Evolutionary conservation across 768 basidiomycete genomes (phyloP).

Genomic region (Psilocybe cubensis): DNA sequence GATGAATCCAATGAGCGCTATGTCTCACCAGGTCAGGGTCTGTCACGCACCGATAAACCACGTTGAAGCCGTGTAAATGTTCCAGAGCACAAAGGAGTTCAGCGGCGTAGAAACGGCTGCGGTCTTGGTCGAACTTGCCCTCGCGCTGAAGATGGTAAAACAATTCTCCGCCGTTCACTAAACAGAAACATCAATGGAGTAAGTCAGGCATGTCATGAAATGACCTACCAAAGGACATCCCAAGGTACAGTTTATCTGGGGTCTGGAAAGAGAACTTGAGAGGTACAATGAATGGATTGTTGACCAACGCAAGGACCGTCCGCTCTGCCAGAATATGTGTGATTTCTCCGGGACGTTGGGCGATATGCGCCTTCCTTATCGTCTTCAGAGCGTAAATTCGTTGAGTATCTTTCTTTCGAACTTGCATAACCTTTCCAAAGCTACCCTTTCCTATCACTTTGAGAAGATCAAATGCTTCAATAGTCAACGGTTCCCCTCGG

Average conservation of each 20-base stretch:
- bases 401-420: slow-evolving; percentile 97
- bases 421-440: slow-evolving; percentile 99
- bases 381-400: slow-evolving; percentile 99
- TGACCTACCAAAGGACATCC: slow-evolving; percentile 89
- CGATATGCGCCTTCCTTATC: slow-evolving; percentile 97
- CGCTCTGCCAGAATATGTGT: slow-evolving; percentile 97
- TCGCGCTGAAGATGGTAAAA: slow-evolving; percentile 98
- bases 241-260: slow-evolving; percentile 94
- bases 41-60: slow-evolving; percentile 86
- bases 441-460: slow-evolving; percentile 98
- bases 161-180: slow-evolving; percentile 96
- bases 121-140: slow-evolving; percentile 92
- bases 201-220: neutral
- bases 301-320: slow-evolving; percentile 95
- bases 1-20: neutral
- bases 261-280: slow-evolving; percentile 99
- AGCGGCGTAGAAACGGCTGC: slow-evolving; percentile 97
- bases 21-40: neutral
- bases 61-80: slow-evolving; percentile 96
- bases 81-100: slow-evolving; percentile 94
- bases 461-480: slow-evolving; percentile 94
- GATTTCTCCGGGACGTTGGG: slow-evolving; percentile 94
- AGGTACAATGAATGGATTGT: slow-evolving; percentile 98
- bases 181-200: neutral
- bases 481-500: slow-evolving; percentile 84